Base-by-base conservation (phyloP, 768 basidiomycete genomes). In the Amanita exitialis region DNA sequence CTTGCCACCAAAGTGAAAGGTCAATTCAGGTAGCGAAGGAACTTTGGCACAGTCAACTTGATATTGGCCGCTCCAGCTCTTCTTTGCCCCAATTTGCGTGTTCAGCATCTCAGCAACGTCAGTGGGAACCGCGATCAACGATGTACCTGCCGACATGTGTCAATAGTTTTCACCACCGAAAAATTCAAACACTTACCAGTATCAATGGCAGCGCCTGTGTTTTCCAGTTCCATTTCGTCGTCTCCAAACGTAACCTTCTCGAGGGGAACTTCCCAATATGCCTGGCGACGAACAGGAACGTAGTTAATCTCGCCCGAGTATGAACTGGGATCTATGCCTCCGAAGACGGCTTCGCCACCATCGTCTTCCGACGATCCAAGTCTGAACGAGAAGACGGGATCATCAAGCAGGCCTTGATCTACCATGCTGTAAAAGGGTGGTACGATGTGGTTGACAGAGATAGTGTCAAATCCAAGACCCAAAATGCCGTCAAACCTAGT, bases 71-170 rank as follows among this genome's bases (percentile, higher is more conserved):
- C 88, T 96, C 94, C 94, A 98, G 1, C 84, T 80, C 62, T 85
- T 90, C 70, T 79, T 87, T 12, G 95, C 95, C 53, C 96, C 96
- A 48, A 99, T 96, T 66, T 87, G 83, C 28, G 86, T 73, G 69
- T 99, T 98, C 60, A 99, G 73, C 90, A 99, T 90, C 74, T 99
- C 96, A 47, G 96, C 94, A 49, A 98, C 77, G 61, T 98, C 95
- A 52, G 84, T 82, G 46, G 95, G 95, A 45, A 95, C 73, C 44
- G 86, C 95, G 59, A 98, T 97, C 54, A 97, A 75, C 6, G 91
- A 94, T 36, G 96, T 97, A 49, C 93, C 92, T 83, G 62, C 47
- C 43, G 45, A 20, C 38, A 48, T 59, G 39, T 61, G 49, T 25
- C 49, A 30, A 52, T 10, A 28, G 4, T 20, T 28, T 30, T 20